Evolutionary conservation across 768 basidiomycete genomes (phyloP), one percentile per base, ranked within the genome.

Genomic region (Pseudohyphozyma bogoriensis): DNA sequence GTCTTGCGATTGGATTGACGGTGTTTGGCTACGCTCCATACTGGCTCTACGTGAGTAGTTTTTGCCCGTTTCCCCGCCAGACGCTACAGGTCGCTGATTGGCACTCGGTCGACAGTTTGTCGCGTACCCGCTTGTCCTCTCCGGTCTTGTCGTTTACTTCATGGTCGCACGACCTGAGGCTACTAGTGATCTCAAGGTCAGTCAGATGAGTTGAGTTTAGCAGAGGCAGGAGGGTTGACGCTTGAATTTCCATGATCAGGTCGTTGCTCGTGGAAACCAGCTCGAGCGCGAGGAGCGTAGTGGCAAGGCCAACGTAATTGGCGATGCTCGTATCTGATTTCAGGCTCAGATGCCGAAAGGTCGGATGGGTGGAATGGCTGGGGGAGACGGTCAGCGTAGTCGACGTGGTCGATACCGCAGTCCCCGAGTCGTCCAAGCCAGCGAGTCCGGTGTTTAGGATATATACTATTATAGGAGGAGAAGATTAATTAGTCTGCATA

Each of bases 81-180:
- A 6, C 20, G 40, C 40, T 42, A 22, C n/a, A n/a, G n/a, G n/a
- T n/a, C n/a, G n/a, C n/a, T n/a, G n/a, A n/a, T n/a, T n/a, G n/a
- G n/a, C n/a, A 42, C 40, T n/a, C 20, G 40, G 8, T n/a, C 11
- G 20, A 22, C 40, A 42, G 15, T 56, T 58, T 50, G 35, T 52
- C 22, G 59, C 59, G 33, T 68, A 63, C 54, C 61, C 62, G 9
- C 22, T 64, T 52, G 67, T 69, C 29, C 55, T 71, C 55, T 35
- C 59, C 42, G 70, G 68, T n/a, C 64, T 69, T 32, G 51, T 71
- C 32, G 58, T 65, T 4, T 71, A 71, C 61, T 68, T 68, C 55
- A 55, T 58, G 29, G 51, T 42, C 35, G 55, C 54, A 26, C 58
- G 62, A 13, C 68, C 62, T 22, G 65, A 66, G 32, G 56, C 54